Base-by-base conservation (phyloP, 1,139 yeast species). In the Suhomyces guaymorum region DNA sequence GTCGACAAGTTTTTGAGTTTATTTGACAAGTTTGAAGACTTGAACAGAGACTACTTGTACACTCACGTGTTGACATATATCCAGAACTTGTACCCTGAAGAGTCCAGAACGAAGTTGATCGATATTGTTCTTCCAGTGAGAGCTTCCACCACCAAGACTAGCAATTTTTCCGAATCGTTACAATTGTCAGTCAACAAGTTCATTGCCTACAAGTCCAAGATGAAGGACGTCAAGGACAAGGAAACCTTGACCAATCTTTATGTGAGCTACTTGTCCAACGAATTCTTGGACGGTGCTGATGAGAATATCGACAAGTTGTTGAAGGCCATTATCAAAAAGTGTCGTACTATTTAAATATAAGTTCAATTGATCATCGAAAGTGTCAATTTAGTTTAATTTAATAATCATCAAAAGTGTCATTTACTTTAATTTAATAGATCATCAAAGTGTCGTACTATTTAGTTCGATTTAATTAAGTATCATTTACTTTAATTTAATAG, bases 101-200 rank as follows among this genome's bases (percentile, higher is more conserved):
- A 68, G 45, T 42, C 64, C 9, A 64, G 71, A 30, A 70, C 79
- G 4, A 48, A 69, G 15, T 47, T 82, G 11, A 59, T 80, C 44
- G 87, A 83, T 51, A 66, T 86, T 34, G 75, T 82, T 1, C 63
- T 86, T 42, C 85, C 92, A 3, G 65, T 89, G 24, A 77, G 95
- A 55, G 75, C 72, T 46, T 54, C 68, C 28, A 47, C 54, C 0
- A 55, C 67, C 21, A 38, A 48, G 4, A 66, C 69, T 38, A 55
- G 62, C 3, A 48, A 55, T 7, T 79, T 84, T 54, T 78, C 86
- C 9, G 80, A 74, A 35, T 58, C 64, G 36, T 69, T 90, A 48
- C 88, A 85, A 59, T 69, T 74, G 24, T 72, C 89, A 12, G 85
- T 89, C 26, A 83, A 82, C 52, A 80, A 82, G 52, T 86, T 78